Evolutionary conservation across 768 basidiomycete species (phyloP), one percentile per base, ranked within the genome.

Genomic region (Obba rivulosa): DNA sequence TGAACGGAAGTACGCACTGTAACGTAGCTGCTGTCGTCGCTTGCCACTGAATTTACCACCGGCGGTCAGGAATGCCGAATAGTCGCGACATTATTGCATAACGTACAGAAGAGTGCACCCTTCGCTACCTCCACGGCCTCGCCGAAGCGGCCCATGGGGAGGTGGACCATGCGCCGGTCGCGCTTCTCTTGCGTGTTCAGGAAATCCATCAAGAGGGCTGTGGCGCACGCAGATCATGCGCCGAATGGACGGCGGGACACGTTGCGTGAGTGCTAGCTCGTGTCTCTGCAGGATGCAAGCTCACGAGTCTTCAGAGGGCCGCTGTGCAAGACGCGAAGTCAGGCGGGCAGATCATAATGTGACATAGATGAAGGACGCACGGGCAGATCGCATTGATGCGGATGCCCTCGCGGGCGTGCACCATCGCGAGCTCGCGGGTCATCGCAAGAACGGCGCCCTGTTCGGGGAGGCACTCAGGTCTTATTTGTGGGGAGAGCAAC

Each of bases 151-250:
- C 94, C 94, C 91, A 96, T 92, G 1, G 94, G 95, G 14, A 95
- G 79, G 58, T 93, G 92, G 18, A 92, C 83, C 63, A 97, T 63
- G 40, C 96, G 79, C 23, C 96, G 83, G 38, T 97, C 81, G 50
- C 87, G 81, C 73, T 98, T 98, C 75, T 99, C 96, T 39, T 85
- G 74, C 17, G 96, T 97, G 68, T 98, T 81, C 62, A 99, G 79
- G 78, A 95, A 99, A 67, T 98, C 86, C 96, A 99, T 99, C 23
- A 99, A 76, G 40, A 99, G 82, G 34, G 94, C 92, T 94, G 62
- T n/a, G 22, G 11, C n/a, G 22, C 17, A 46, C 20, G 34, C n/a
- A n/a, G n/a, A n/a, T n/a, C n/a, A n/a, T n/a, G n/a, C n/a, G n/a
- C n/a, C 34, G 43, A 22, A 36, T 2, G 3, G n/a, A 14, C 7